Conservation (phyloP, 177 flowering plant genomes). For the Tripterygium wilfordii region DNA sequence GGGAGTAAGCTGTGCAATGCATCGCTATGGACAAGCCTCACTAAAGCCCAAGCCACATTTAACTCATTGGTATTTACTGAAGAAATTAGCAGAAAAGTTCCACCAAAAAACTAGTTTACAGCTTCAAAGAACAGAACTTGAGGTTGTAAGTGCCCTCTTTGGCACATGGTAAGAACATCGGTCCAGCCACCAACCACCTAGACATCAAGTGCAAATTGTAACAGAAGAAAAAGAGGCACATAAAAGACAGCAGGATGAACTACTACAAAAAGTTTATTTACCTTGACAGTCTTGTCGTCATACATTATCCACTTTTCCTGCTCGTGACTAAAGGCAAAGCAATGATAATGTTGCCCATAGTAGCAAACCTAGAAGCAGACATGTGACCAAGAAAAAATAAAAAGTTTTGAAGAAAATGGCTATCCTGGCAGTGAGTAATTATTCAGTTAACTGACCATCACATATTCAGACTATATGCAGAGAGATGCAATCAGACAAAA, state of each 20-base stretch:
- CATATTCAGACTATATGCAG: no score
- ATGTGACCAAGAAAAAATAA: no score
- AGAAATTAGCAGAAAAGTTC: no score
- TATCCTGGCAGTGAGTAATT: no score
- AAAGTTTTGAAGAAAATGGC: no score
- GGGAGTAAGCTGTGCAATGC: no score
- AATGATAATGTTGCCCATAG: constrained; percentile 97
- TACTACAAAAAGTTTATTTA: no score
- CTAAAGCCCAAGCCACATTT: no score
- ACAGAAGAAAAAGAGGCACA: constrained; percentile 3
- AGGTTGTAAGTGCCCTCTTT: constrained; percentile 91
- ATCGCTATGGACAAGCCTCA: no score
- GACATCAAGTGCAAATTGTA: constrained; percentile 10
- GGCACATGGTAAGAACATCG: constrained; percentile 78
- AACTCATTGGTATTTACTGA: no score
- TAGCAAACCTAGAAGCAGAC: constrained; percentile 99
- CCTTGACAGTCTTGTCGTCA: constrained; percentile 95
- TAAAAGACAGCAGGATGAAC: constrained; percentile 7
- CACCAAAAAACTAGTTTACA: constrained; percentile 37
- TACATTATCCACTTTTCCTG: constrained; percentile 82
- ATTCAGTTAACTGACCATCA: no score
- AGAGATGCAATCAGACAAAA: no score
- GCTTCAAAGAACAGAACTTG: constrained; percentile 97
- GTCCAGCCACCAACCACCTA: constrained; percentile 89
- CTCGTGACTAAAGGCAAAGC: constrained; percentile 89